Base-by-base conservation (phyloP, 768 basidiomycete species). In the Hygrophorus pudorinus region DNA sequence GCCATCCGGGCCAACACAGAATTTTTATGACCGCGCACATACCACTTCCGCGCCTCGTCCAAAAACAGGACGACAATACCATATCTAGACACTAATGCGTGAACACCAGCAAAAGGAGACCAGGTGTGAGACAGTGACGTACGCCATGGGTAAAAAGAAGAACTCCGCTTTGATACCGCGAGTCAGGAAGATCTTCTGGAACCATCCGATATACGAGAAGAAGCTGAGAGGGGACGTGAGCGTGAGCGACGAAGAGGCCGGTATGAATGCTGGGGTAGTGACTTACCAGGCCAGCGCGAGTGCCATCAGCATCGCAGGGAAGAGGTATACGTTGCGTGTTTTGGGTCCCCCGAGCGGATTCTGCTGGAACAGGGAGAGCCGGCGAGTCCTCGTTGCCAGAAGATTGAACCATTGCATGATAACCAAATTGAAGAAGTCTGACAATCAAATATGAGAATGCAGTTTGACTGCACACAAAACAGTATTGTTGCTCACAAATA, bases 361-460 rank as follows among this genome's bases (percentile, higher is more conserved):
- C 31, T 75, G 72, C 49, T 76, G 71, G 60, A 81, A 65, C 30
- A 79, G 65, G 17, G 72, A 71, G 14, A 76, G 65, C 12, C 66
- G 66, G 17, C 79, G 69, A 7, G 74, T 73, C 16, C 79, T 71
- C 0, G 75, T 73, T 0, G 76, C 63, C 14, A 80, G 64, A 6
- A 81, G 62, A 50, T 76, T 78, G 30, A 73, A 74, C 68, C 70
- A 77, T 59, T 80, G 79, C 73, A 77, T 78, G 42, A 76, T 61
- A 30, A 76, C 66, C 5, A 77, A 59, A 13, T 70, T 68, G 53
- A 71, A 68, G 56, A 68, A 71, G 47, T 70, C 54, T 55, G 5
- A 9, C 10, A 33, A 27, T 11, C 4, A 3, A 17, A 21, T n/a
- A n/a, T 35, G 27, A 21, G 38, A 36, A 12, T 16, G 11, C 7